These are phyloP conservation scores for Paxillus involutus DNA, from an alignment of 768 basidiomycete genomes.

Conservation along the genomic window DNA sequence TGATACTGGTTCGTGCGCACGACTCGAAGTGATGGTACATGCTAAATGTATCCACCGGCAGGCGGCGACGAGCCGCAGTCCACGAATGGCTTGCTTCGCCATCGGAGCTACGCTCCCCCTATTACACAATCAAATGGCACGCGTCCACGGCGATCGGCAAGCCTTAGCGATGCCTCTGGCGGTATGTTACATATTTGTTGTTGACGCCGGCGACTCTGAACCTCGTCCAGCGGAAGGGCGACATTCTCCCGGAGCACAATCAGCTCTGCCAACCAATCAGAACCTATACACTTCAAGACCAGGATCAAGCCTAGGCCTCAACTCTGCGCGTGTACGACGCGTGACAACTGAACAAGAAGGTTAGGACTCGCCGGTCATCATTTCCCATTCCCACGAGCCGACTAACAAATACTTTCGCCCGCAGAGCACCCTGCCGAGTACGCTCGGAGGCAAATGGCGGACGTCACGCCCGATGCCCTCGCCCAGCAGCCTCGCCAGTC, in stretches of 20 bases:
- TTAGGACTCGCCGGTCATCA: slow-evolving; percentile 17
- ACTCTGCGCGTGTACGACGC: slow-evolving; percentile 37
- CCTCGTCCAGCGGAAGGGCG: slow-evolving; percentile 27
- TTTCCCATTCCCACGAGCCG: not conserved
- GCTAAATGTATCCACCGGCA: slow-evolving; percentile 25
- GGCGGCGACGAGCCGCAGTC: slow-evolving; percentile 31
- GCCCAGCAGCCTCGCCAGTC: slow-evolving; percentile 45
- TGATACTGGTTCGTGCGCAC: slow-evolving; percentile 36
- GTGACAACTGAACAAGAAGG: slow-evolving; percentile 48
- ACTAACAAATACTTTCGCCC: slow-evolving; percentile 10
- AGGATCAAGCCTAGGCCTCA: slow-evolving; percentile 44
- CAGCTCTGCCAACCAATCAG: slow-evolving; percentile 17
- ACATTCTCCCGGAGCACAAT: slow-evolving; percentile 19
- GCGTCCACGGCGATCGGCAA: slow-evolving; percentile 75
- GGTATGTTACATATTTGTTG: slow-evolving; percentile 24
- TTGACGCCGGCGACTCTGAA: slow-evolving; percentile 26
- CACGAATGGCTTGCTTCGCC: slow-evolving; percentile 24
- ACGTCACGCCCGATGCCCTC: slow-evolving; percentile 6
- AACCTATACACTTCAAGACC: slow-evolving; percentile 36
- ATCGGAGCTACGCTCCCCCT: slow-evolving; percentile 25
- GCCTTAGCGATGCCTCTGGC: slow-evolving; percentile 61
- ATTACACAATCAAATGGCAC: slow-evolving; percentile 40
- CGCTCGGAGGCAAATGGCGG: slow-evolving; percentile 17
- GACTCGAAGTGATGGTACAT: slow-evolving; percentile 10
- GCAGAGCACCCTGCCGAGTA: slow-evolving; percentile 28